Conservation (phyloP, 2,329 filamentous ascomycete genomes). For the Microascus cirrosus region DNA sequence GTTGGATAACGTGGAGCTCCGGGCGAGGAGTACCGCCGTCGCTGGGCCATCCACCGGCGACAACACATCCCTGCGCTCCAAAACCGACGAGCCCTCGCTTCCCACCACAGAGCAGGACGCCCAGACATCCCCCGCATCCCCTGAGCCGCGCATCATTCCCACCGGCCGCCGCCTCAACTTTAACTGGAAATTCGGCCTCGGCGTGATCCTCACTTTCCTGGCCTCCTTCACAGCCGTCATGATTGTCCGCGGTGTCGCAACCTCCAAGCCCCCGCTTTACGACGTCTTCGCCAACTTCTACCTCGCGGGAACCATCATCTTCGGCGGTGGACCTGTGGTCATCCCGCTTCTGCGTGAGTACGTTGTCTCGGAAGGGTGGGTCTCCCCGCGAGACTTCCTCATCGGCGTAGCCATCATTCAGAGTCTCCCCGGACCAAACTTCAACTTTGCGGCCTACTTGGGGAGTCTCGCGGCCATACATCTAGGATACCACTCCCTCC, state of each 20-base stretch:
- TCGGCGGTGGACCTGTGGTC: constrained; percentile 54
- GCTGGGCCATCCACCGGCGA: background rate
- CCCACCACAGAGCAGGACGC: constrained; percentile 1
- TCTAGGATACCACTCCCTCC: constrained; percentile 17
- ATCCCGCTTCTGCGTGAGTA: constrained; percentile 52
- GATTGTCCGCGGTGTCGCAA: constrained; percentile 30
- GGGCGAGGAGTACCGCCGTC: background rate
- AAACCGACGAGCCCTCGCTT: background rate
- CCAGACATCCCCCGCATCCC: background rate
- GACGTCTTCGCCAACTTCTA: constrained; percentile 63
- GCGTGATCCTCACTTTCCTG: constrained; percentile 37
- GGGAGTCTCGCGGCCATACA: constrained; percentile 33
- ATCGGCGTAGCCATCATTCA: constrained; percentile 63
- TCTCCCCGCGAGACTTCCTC: constrained; percentile 58
- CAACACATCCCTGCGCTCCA: constrained; percentile 2
- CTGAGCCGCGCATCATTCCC: constrained; percentile 19
- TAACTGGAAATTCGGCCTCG: constrained; percentile 30
- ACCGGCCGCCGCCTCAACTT: constrained; percentile 22
- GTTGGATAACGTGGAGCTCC: background rate
- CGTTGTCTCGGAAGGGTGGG: constrained; percentile 59
- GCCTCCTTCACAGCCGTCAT: constrained; percentile 45
- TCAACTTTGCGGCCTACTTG: constrained; percentile 45
- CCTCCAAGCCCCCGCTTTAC: constrained; percentile 33
- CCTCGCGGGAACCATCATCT: constrained; percentile 59
- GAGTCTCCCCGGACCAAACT: constrained; percentile 45